These are phyloP conservation scores for Trichosanthes cucumerina DNA, from an alignment of 306 rosid genomes.

Conservation along the genomic window DNA sequence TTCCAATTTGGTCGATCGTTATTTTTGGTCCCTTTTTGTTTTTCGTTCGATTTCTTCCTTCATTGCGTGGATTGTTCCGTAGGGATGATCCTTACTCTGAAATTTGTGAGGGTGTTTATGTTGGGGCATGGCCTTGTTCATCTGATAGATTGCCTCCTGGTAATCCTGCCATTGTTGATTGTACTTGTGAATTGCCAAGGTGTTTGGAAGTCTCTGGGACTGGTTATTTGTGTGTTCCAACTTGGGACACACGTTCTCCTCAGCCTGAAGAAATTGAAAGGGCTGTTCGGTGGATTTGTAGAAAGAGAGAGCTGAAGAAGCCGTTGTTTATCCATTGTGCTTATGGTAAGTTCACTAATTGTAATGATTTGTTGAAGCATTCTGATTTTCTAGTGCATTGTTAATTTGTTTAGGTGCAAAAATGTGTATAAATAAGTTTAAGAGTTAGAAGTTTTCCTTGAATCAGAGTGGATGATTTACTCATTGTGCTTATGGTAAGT, in stretches of 20 bases:
- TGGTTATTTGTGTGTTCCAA: constrained; percentile 59
- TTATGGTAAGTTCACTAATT: constrained; percentile 32
- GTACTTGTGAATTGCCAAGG: constrained; percentile 85
- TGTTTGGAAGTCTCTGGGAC: constrained; percentile 25
- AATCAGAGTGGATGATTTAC: too few relatives aligned
- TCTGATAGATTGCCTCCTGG: constrained; percentile 67
- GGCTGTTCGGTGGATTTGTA: constrained; percentile 71
- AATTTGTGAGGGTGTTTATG: constrained; percentile 56
- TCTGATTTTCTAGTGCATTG: background rate
- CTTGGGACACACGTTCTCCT: constrained; percentile 90
- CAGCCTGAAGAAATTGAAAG: constrained; percentile 50
- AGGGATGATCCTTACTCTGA: constrained; percentile 48
- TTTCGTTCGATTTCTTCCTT: constrained; percentile 56
- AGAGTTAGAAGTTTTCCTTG: too few relatives aligned
- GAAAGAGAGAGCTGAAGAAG: constrained; percentile 49
- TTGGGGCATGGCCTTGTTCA: constrained; percentile 86
- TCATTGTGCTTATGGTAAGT: constrained; percentile 82
- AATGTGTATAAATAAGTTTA: background rate
- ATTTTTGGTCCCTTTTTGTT: constrained; percentile 70
- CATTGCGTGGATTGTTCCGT: constrained; percentile 42
- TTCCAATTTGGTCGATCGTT: constrained; percentile 45
- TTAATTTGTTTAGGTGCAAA: background rate
- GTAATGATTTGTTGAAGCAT: background rate
- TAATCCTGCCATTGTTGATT: constrained; percentile 70
- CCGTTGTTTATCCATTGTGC: constrained; percentile 89